Evolutionary conservation across 2,329 filamentous ascomycete species (phyloP), one percentile per base, ranked within the genome.

Genomic region (Paecilomyces formosus): DNA sequence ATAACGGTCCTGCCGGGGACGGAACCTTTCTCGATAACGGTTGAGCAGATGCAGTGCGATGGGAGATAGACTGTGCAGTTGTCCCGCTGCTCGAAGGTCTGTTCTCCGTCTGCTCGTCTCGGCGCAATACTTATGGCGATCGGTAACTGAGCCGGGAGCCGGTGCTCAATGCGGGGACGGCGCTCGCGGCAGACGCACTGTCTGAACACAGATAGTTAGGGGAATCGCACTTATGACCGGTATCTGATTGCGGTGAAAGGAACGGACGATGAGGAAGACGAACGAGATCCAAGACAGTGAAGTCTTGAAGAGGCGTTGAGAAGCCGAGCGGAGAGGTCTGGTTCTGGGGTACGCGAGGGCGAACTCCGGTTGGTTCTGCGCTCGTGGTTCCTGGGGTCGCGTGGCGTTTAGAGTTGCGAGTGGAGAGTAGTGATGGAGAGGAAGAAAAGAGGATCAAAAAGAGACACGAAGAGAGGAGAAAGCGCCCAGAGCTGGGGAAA

Each of bases 341-440:
- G 39, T 45, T 45, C 39, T 45, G 39, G 39, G 39, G 39, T 45
- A 45, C 13, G 39, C 3, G 39, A 45, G 39, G 15, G n/a, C 39
- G n/a, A 45, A 45, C 15, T 45, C 39, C n/a, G 39, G 39, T 45
- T 45, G 39, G 39, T 21, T 18, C 39, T 45, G 15, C 39, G 15
- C n/a, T n/a, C n/a, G n/a, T n/a, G 35, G 39, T 45, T 45, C 39
- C 15, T 45, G 39, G n/a, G 39, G 39, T 45, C n/a, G 39, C n/a
- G 55, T 50, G 24, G 30, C 8, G 55, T 11, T 55, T 55, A 52
- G 53, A 3, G 55, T 54, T 30, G 62, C 57, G 58, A 64, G 65
- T 64, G 35, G 35, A 45, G 35, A 45, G 35, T 15, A 7, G 39
- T 11, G 6, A 45, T 18, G 39, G 18, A 45, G 39, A 45, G 15